Percentiles rank a stretch among this genome's conserved stretches.
These are phyloP conservation scores for Xerocomus spinulosus DNA, from an alignment of 768 basidiomycete species.

Conservation along the genomic window DNA sequence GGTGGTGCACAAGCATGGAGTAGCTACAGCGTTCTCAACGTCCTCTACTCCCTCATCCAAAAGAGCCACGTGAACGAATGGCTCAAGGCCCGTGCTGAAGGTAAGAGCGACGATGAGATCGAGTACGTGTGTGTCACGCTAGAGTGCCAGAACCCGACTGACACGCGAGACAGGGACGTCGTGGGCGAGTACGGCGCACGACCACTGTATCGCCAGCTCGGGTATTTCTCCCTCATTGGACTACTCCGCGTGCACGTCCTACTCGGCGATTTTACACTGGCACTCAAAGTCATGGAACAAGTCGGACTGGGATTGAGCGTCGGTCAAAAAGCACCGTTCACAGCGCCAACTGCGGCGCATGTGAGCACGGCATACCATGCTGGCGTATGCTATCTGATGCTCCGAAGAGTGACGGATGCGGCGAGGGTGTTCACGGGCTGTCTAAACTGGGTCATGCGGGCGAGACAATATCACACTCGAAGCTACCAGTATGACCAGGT, in stretches of 20 bases:
- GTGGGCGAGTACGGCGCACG: conserved; percentile 89
- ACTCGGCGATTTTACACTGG: conserved; percentile 93
- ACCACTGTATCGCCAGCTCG: conserved; percentile 90
- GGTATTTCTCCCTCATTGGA: conserved; percentile 95
- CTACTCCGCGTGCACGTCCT: conserved; percentile 93
- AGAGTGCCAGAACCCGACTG: background rate
- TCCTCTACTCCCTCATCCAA: conserved; percentile 97
- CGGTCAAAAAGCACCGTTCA: conserved; percentile 89
- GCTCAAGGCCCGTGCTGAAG: conserved; percentile 74
- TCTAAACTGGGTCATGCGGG: conserved; percentile 91
- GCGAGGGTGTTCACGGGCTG: conserved; percentile 90
- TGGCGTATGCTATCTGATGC: conserved; percentile 94
- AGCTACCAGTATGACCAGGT: conserved; percentile 97
- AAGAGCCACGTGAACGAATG: conserved; percentile 95
- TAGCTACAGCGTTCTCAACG: conserved; percentile 96
- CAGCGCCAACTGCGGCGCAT: conserved; percentile 94
- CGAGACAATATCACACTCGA: conserved; percentile 94
- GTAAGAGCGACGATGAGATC: conserved; percentile 78
- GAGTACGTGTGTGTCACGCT: conserved; percentile 46
- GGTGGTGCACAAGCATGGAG: conserved; percentile 86
- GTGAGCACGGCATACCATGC: conserved; percentile 94
- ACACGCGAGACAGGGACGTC: conserved; percentile 52
- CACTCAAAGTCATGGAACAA: conserved; percentile 90
- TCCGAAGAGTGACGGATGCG: conserved; percentile 92
- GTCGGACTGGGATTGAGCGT: conserved; percentile 90